Base-by-base conservation (phyloP, 2,329 filamentous ascomycete species). In the Pseudopyrenochaeta lycopersici region DNA sequence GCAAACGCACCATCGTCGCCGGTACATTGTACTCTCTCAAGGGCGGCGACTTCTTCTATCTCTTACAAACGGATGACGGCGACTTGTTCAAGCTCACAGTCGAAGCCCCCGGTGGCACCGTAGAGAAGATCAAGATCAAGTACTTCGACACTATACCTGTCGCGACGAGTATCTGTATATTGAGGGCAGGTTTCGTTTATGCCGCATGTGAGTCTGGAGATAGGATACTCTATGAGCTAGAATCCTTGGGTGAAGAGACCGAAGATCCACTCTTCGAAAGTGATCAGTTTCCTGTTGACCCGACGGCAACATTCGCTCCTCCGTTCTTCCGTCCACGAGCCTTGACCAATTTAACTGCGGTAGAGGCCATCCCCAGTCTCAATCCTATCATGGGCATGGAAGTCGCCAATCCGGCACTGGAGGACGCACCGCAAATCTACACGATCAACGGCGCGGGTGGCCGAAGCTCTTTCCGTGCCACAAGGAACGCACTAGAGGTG, bases 1-100 rank as follows among this genome's bases (percentile, higher is more conserved):
- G 96, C 54, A 97, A 97, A 75, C 89, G 95, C 23, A 88, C 82
- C 29, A 95, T 99, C 54, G 88, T 94, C 1, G 86, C 91, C 2
- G 95, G 95, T 44, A 92, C 97, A n/a, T 94, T 98, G 88, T 95
- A 99, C 79, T 96, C 96, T 75, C 88, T 97, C 73, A 94, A 95
- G 68, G 92, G 92, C 23, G 92, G 93, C 1, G 70, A 74, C 40
- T 99, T 99, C 79, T 99, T 99, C 81, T 97, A 98, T 74, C 85
- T 99, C 2, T 80, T 99, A 0, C 95, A 99, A 74, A 92, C 91
- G 0, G 95, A 99, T 52, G 96, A 99, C 73, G 95, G 95, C n/a
- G 96, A 99, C 75, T 82, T 99, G 6, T 98, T 99, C 84, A 98
- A 98, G 75, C 85, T 98, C 44, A 97, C 90, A 0, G 88, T 99